Evolutionary conservation across 2,329 filamentous ascomycete species (phyloP).

Genomic region (Trichoderma breve): DNA sequence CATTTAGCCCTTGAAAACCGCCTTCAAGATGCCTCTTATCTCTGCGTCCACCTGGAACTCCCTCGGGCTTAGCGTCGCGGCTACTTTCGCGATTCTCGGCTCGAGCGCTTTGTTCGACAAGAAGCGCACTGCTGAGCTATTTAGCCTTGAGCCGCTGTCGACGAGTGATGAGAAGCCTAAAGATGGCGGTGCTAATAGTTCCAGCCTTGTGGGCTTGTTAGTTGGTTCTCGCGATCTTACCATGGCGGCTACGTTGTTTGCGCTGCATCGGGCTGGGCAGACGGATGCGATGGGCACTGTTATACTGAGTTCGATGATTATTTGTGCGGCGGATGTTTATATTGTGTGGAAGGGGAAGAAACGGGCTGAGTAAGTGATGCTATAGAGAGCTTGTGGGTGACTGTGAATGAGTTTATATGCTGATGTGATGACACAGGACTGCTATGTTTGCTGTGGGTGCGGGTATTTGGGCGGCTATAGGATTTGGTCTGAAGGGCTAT

Average conservation of each 20-base stretch:
- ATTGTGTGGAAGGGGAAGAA: constrained; percentile 21
- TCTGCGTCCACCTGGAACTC: constrained; percentile 24
- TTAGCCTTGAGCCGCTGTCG: constrained; percentile 18
- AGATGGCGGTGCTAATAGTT: too few relatives aligned
- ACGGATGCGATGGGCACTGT: constrained; percentile 23
- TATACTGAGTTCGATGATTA: constrained; percentile 23
- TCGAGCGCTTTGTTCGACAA: constrained; percentile 18
- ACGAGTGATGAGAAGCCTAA: not conserved
- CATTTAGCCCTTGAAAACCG: not conserved
- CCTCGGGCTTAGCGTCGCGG: constrained; percentile 25
- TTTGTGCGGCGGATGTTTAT: constrained; percentile 24
- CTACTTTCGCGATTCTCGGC: constrained; percentile 22
- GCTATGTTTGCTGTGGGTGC: constrained; percentile 1
- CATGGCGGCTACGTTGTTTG: constrained; percentile 19
- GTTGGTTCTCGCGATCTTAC: constrained; percentile 23
- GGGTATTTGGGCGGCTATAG: constrained; percentile 17
- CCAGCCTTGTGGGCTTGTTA: constrained; percentile 6
- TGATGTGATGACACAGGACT: not conserved
- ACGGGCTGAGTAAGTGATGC: constrained; percentile 20
- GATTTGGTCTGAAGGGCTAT: constrained; percentile 17
- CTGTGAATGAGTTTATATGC: not conserved
- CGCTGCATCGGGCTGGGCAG: constrained; percentile 3
- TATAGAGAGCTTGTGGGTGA: not conserved
- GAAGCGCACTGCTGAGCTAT: constrained; percentile 20
- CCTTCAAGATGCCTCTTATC: not conserved